Evolutionary conservation across 768 basidiomycete genomes (phyloP), one percentile per base, ranked within the genome.

Genomic region (Agaricus subrufescens): DNA sequence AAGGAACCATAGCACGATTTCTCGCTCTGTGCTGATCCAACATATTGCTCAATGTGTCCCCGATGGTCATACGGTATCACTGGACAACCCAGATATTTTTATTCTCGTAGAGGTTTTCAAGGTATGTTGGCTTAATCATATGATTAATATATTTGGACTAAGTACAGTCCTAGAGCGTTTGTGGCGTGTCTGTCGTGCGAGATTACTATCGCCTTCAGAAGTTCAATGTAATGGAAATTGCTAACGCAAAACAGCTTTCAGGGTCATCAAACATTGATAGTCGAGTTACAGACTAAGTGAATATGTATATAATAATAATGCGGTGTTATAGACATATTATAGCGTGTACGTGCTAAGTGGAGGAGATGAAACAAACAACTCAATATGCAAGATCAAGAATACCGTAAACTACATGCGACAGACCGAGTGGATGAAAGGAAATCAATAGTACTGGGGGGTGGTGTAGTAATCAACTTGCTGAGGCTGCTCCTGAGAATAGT

Each of bases 61-160:
- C 0, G 74, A 75, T 52, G 79, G 77, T 11, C 87, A 87, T 62
- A 77, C 69, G 2, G 91, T 93, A 12, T 79, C 89, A 54, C 72
- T 93, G 23, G 76, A 81, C 30, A 70, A 84, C 59, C 86, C 91
- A 0, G 79, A 87, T 43, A 70, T 89, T 2, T 90, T 89, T 58
- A 79, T 93, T 46, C 77, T 93, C 6, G 83, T 91, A 5, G 89
- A 93, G 63, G 77, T 93, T 4, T 92, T 91, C 76, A 93, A 92
- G 80, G 91, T 87, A 52, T 34, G 2, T 31, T 25, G 9, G 3
- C 31, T 29, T 4, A 50, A 3, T 38, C 12, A 11, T 15, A n/a
- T 40, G 8, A 4, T 3, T 19, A 42, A n/a, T 30, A 15, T 9
- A 46, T 46, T 23, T 53, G n/a, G n/a, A 14, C 39, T 29, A 43